These are phyloP conservation scores for Solanum etuberosum DNA, from an alignment of 257 asterid species.

Conservation along the genomic window DNA sequence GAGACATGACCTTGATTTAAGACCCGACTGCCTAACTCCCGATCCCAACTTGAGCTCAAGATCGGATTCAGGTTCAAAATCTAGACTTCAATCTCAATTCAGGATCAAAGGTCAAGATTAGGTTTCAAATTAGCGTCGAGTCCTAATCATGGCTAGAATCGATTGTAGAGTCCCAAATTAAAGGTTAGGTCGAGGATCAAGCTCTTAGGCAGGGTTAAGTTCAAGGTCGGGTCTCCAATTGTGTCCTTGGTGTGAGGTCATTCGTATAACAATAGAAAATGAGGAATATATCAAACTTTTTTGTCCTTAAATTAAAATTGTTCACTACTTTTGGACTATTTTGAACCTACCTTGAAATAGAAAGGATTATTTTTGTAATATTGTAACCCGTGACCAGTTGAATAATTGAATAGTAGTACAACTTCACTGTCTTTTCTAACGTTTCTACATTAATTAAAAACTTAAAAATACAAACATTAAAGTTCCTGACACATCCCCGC, in stretches of 20 bases:
- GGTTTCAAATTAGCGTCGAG: neutral
- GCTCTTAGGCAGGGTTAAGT: neutral
- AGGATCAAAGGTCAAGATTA: no score
- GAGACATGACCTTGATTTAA: fast-evolving
- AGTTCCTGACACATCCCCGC: constrained; percentile 30
- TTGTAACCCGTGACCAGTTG: neutral
- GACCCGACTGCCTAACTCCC: neutral
- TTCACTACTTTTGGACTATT: neutral
- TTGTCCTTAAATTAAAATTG: no score
- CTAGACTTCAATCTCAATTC: neutral
- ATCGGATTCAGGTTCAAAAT: no score
- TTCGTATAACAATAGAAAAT: no score
- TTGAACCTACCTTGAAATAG: neutral
- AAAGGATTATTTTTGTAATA: neutral
- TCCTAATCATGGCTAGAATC: neutral
- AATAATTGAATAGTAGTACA: neutral
- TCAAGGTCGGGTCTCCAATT: neutral
- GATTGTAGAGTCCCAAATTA: neutral
- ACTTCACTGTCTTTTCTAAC: neutral
- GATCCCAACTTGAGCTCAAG: neutral
- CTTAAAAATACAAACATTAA: neutral
- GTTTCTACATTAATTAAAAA: neutral
- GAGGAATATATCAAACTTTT: no score
- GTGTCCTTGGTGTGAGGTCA: neutral
- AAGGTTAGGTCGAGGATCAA: neutral